Base-by-base conservation (phyloP, 2,329 filamentous ascomycete species). In the Phialemonium atrogriseum region DNA sequence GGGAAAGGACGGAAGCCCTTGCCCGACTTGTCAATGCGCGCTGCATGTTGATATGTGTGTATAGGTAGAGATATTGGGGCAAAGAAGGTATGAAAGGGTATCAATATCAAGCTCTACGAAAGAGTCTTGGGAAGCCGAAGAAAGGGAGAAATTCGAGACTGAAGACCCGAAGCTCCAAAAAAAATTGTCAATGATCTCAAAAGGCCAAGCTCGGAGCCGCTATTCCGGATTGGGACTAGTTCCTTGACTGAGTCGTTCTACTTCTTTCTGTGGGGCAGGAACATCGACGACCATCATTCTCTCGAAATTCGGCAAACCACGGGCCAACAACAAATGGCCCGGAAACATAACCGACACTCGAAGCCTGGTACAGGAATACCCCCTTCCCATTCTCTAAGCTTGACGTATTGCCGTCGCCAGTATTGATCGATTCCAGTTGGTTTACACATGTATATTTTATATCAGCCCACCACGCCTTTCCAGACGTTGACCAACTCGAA, bases 11-110 rank as follows among this genome's bases (percentile, higher is more conserved):
- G 48, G 86, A 84, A 58, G 85, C 79, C 69, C 86, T 73, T 53
- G 83, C 70, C 59, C 77, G 73, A 50, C 84, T 85, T 58, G 84
- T 77, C 57, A 98, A 75, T 66, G 87, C 87, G 66, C 91, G 85
- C 77, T 98, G 91, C 91, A 98, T 98, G 58, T 62, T 84, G 66
- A 50, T 43, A 44, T 50, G 35, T 47, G 43, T 45, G 40, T 39
- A 43, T 47, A 49, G 46, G 42, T 50, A 49, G 45, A 46, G 49
- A 51, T 35, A 44, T 40, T 35, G 41, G 31, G 36, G 13, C 24
- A 43, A 47, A 46, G 25, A 41, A 39, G 37, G 35, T 39, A 43
- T 40, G 40, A 38, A 36, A 42, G 51, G 45, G 47, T 46, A 46
- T 46, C 42, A 39, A 38, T 24, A 31, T 27, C 36, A 29, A 27